Conservation (phyloP, 2,329 filamentous ascomycete species). For the Plectosphaerella plurivora region DNA sequence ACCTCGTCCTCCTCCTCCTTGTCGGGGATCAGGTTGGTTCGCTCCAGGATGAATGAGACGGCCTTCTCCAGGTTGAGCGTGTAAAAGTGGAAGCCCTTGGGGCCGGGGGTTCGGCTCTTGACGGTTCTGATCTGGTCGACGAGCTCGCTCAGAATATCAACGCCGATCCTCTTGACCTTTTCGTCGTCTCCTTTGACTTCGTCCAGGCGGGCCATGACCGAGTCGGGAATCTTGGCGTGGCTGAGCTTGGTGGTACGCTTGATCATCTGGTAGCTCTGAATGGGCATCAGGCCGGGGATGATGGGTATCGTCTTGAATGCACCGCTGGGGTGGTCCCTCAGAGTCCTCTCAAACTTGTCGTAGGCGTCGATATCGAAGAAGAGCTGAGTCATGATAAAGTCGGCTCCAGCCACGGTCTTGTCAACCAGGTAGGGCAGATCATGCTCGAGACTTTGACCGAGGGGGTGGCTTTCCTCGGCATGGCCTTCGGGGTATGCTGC, state of each 20-base stretch:
- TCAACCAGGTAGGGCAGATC: constrained; percentile 88
- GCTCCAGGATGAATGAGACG: constrained; percentile 87
- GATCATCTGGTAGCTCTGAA: constrained; percentile 95
- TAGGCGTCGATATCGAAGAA: constrained; percentile 91
- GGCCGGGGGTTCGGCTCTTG: constrained; percentile 51
- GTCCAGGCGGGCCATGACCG: constrained; percentile 66
- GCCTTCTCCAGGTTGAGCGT: constrained; percentile 95
- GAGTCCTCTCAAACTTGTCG: constrained; percentile 67
- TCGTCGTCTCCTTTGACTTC: constrained; percentile 75
- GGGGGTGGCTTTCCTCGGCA: constrained; percentile 81
- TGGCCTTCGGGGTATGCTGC: constrained; percentile 95
- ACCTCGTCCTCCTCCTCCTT: constrained; percentile 44
- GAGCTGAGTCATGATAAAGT: constrained; percentile 98
- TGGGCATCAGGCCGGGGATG: constrained; percentile 93
- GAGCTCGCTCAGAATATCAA: constrained; percentile 80
- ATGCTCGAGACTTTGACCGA: constrained; percentile 63
- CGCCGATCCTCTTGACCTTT: constrained; percentile 72
- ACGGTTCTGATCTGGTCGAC: constrained; percentile 71
- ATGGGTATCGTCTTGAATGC: constrained; percentile 84
- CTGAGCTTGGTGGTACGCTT: constrained; percentile 91
- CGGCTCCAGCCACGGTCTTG: constrained; percentile 85
- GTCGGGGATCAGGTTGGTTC: constrained; percentile 74
- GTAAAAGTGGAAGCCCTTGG: constrained; percentile 92
- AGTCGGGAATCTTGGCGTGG: constrained; percentile 74
- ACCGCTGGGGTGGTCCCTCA: constrained; percentile 79